A percentile compares a stretch with the other conserved stretches of the same genome.
phyloP scores from a whole-genome alignment of 2,329 filamentous ascomycete species.

The Fusarium sp. region DNA sequence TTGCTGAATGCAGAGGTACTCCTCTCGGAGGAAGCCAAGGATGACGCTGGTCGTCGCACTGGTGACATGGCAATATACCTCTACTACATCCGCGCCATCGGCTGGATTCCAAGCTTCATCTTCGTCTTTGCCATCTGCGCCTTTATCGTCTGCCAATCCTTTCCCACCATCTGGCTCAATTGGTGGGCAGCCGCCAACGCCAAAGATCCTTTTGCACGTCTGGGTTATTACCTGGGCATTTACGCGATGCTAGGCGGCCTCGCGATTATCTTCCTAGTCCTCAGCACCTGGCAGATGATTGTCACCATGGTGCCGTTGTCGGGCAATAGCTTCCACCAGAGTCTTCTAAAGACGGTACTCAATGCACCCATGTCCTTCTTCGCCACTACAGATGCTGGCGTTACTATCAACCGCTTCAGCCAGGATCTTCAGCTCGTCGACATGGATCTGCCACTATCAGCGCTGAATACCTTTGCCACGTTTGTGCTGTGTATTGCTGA shows the following conservation, averaged over 20 bases:
- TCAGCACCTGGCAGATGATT: conserved; percentile 40
- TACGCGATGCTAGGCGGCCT: conserved; percentile 33
- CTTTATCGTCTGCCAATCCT: conserved; percentile 40
- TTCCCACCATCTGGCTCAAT: conserved; percentile 42
- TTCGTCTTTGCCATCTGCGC: conserved; percentile 37
- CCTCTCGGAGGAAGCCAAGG: conserved; percentile 2
- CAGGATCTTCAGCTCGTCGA: conserved; percentile 53
- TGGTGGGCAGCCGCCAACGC: conserved; percentile 41
- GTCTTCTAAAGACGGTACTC: conserved; percentile 35
- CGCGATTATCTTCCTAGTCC: conserved; percentile 27
- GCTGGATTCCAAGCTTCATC: conserved; percentile 35
- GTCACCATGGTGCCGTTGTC: conserved; percentile 41
- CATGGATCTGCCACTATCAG: conserved; percentile 45
- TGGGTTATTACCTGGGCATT: conserved; percentile 38
- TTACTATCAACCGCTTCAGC: conserved; percentile 51
- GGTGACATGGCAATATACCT: conserved; percentile 33
- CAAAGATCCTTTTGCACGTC: conserved; percentile 12
- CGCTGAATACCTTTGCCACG: conserved; percentile 36
- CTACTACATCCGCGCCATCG: conserved; percentile 42
- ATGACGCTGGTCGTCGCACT: conserved; percentile 21
- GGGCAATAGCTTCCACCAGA: conserved; percentile 34
- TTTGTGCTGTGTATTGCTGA: conserved; percentile 35
- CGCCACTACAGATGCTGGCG: conserved; percentile 46
- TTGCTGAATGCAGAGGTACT: neutral
- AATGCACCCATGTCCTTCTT: conserved; percentile 49